Evolutionary conservation across 1,284 basidiomycete species (phyloP).

Genomic region (Rhizoctonia solani): DNA sequence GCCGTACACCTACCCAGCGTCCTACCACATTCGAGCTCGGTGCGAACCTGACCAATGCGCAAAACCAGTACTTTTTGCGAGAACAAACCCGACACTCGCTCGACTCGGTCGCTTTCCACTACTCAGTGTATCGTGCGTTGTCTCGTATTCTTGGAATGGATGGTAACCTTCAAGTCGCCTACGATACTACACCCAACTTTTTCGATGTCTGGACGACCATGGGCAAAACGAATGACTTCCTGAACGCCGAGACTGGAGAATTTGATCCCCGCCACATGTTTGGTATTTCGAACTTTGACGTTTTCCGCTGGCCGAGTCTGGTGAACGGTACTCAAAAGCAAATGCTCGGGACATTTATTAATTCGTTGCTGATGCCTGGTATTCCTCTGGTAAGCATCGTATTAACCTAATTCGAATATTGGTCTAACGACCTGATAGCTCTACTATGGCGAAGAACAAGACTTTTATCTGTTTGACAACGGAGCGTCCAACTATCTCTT

Average conservation of each 20-base stretch:
- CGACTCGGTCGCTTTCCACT: conserved; percentile 85
- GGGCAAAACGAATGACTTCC: conserved; percentile 82
- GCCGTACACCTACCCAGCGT: conserved; percentile 71
- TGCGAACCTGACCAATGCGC: conserved; percentile 61
- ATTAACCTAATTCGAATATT: background rate
- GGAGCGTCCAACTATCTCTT: conserved; percentile 86
- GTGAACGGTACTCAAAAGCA: conserved; percentile 79
- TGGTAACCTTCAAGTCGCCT: conserved; percentile 85
- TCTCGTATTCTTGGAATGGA: conserved; percentile 90
- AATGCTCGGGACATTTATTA: conserved; percentile 76
- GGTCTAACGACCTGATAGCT: conserved; percentile 49
- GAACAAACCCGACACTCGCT: conserved; percentile 63
- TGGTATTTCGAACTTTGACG: conserved; percentile 89
- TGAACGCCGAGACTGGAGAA: conserved; percentile 67
- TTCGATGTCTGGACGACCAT: conserved; percentile 87
- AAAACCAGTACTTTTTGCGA: conserved; percentile 79
- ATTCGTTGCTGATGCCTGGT: conserved; percentile 81
- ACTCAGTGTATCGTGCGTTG: conserved; percentile 85
- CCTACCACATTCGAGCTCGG: conserved; percentile 67
- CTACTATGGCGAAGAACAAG: conserved; percentile 89
- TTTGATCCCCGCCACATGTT: conserved; percentile 87
- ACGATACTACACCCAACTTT: conserved; percentile 80
- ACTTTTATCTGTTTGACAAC: conserved; percentile 82
- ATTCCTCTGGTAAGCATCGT: conserved; percentile 65
- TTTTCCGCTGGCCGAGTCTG: conserved; percentile 88